These are phyloP conservation scores for Ruellia speciosa DNA, from an alignment of 305 asterid genomes.

Conservation along the genomic window DNA sequence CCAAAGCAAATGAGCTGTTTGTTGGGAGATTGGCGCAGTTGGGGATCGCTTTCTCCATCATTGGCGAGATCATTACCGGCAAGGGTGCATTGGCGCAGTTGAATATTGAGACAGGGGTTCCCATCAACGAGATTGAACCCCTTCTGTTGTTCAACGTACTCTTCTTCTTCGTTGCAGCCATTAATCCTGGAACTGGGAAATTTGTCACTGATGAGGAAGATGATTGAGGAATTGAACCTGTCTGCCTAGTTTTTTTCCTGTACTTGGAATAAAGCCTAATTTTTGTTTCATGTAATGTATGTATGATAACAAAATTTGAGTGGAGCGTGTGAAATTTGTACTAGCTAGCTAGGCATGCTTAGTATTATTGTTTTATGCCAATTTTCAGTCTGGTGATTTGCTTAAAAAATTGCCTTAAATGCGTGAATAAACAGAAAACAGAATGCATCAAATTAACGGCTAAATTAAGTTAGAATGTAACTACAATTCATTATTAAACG, in stretches of 20 bases:
- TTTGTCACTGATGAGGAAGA: constrained; percentile 80
- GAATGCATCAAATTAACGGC: too few relatives aligned
- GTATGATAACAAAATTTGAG: neutral
- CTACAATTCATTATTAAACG: too few relatives aligned
- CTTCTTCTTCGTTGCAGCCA: constrained; percentile 91
- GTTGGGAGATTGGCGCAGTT: constrained; percentile 95
- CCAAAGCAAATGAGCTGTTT: constrained; percentile 82
- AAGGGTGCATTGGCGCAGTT: constrained; percentile 93
- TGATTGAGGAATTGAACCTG: constrained; percentile 22
- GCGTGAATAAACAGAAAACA: too few relatives aligned
- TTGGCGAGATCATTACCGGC: constrained; percentile 82
- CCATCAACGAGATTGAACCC: constrained; percentile 78
- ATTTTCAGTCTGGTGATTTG: neutral
- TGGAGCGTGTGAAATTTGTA: neutral
- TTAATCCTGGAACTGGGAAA: constrained; percentile 88
- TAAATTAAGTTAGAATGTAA: too few relatives aligned
- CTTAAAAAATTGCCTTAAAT: too few relatives aligned
- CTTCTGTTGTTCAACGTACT: constrained; percentile 69
- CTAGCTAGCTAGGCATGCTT: neutral
- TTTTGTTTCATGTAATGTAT: neutral
- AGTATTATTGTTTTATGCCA: neutral
- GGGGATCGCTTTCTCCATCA: constrained; percentile 82
- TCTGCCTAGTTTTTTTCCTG: too few relatives aligned
- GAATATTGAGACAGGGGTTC: constrained; percentile 87
- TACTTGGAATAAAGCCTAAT: neutral